Conservation (phyloP, 2,329 filamentous ascomycete species). For the Colletotrichum siamense region DNA sequence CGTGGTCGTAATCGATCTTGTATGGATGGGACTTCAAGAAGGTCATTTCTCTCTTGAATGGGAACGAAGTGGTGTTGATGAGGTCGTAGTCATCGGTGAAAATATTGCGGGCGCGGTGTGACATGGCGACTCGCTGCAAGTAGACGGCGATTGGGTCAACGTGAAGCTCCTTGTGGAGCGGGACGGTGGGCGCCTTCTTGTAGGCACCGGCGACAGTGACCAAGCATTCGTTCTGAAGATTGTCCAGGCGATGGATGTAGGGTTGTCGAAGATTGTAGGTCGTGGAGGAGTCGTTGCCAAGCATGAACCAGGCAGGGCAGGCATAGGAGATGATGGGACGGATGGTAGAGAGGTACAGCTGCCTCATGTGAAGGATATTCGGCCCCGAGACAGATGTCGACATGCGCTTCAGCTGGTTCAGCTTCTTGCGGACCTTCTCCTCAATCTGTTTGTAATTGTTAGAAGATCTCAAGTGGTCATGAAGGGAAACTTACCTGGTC, state of each 20-base stretch:
- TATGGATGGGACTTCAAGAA: background rate
- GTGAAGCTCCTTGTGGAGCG: background rate
- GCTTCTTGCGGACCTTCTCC: background rate
- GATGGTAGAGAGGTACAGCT: background rate
- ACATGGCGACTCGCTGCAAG: background rate
- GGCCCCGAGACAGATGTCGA: background rate
- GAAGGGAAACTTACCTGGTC: background rate
- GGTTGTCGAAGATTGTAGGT: background rate
- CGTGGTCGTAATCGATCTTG: background rate
- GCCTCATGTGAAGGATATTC: background rate
- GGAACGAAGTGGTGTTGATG: background rate
- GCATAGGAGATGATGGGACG: background rate
- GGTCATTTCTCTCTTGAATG: background rate
- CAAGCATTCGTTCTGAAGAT: background rate
- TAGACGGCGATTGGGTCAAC: background rate
- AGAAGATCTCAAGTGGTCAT: background rate
- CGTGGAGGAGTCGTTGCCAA: background rate
- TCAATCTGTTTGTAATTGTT: background rate
- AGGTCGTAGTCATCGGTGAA: background rate
- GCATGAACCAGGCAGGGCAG: background rate
- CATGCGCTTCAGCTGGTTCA: background rate
- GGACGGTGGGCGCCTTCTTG: background rate
- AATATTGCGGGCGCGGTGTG: background rate
- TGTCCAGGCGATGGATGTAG: background rate
- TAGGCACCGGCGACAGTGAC: background rate